phyloP scores from a whole-genome alignment of 352 stramenopile species.

The Phytophthora quininea region DNA sequence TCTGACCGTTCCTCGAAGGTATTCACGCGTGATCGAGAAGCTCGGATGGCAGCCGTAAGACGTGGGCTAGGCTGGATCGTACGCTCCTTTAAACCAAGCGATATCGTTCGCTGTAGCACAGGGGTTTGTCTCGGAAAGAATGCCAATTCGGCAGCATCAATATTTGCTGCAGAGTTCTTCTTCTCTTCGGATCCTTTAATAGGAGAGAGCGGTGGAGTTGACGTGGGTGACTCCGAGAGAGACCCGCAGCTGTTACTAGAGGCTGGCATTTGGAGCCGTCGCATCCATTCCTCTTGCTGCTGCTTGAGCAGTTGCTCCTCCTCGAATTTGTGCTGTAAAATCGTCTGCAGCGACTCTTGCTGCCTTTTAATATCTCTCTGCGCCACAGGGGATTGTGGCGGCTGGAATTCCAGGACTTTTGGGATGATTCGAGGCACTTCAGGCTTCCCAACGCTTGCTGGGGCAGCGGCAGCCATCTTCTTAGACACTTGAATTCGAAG shows the following conservation, averaged over 20 bases:
- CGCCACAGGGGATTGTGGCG: conserved; percentile 67
- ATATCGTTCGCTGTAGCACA: conserved; percentile 51
- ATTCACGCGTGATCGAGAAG: conserved; percentile 44
- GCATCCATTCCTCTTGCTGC: conserved; percentile 81
- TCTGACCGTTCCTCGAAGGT: conserved; percentile 34
- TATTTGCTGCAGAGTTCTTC: conserved; percentile 16
- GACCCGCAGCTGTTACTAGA: conserved; percentile 2
- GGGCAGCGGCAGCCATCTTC: conserved; percentile 67
- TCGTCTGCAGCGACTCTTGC: conserved; percentile 63
- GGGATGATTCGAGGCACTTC: background rate
- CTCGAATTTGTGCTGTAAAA: conserved; percentile 65
- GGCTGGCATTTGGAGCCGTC: conserved; percentile 35
- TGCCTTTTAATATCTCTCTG: conserved; percentile 65
- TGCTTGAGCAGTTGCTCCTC: conserved; percentile 74
- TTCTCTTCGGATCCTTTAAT: conserved; percentile 13
- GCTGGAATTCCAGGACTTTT: conserved; percentile 44
- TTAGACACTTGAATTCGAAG: conserved; percentile 82
- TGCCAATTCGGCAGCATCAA: conserved; percentile 23
- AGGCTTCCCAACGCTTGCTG: conserved; percentile 6
- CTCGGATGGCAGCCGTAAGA: conserved; percentile 49
- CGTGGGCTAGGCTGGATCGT: conserved; percentile 47
- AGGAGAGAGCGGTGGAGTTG: conserved; percentile 23
- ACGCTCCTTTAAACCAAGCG: conserved; percentile 36
- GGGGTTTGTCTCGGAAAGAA: conserved; percentile 36
- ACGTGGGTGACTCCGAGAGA: conserved; percentile 32